phyloP scores from a whole-genome alignment of 129 eudicot species.

The Escallonia rubra region DNA sequence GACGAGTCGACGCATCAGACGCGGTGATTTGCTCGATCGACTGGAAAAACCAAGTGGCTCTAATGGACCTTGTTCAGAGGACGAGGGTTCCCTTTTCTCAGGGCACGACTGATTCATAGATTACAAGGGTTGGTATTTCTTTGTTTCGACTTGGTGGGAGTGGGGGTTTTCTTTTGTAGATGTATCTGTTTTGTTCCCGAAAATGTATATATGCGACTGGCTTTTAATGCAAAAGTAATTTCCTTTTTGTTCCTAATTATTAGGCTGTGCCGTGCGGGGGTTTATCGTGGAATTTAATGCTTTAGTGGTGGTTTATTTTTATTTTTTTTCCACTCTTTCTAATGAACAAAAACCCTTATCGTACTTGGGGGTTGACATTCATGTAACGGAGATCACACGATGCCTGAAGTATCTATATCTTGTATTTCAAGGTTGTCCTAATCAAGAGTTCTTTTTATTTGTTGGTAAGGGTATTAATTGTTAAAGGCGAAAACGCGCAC shows the following conservation, averaged over 20 bases:
- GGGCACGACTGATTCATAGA: conserved; percentile 10
- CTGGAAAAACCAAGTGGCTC: conserved; percentile 32
- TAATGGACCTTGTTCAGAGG: conserved; percentile 23
- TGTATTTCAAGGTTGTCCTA: too few relatives aligned
- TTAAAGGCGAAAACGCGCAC: too few relatives aligned
- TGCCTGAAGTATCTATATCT: too few relatives aligned
- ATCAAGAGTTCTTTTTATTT: too few relatives aligned
- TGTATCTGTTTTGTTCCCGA: conserved; percentile 13
- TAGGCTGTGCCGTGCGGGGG: too few relatives aligned
- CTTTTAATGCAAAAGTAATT: background rate
- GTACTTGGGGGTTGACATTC: too few relatives aligned
- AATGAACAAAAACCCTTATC: too few relatives aligned
- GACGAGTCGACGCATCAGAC: conserved; percentile 26
- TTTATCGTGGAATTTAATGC: background rate
- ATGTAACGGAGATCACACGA: too few relatives aligned
- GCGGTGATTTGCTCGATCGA: conserved; percentile 32
- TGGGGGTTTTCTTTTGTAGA: conserved; percentile 2
- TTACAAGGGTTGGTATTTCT: background rate
- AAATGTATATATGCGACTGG: conserved; percentile 33
- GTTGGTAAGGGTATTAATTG: too few relatives aligned
- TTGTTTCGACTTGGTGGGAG: background rate
- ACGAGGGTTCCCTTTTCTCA: conserved; percentile 10
- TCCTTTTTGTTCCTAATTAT: too few relatives aligned
- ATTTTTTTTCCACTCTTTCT: too few relatives aligned
- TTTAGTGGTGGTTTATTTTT: too few relatives aligned